Conservation (phyloP, 176 grass and related monocot species). For the Oryza glaberrima region DNA sequence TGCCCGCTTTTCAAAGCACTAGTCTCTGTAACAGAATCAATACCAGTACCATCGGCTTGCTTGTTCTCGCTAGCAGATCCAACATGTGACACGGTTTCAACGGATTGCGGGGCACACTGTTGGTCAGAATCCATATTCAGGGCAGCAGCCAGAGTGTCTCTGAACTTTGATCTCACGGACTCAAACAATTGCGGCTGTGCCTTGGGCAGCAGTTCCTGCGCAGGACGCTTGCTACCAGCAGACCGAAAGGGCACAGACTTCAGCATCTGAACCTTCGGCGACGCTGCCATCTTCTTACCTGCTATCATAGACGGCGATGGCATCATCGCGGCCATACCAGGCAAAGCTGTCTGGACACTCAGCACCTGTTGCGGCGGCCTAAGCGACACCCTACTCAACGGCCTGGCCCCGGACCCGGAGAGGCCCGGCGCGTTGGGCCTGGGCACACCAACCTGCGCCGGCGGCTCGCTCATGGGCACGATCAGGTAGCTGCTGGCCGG, state of each 20-base stretch:
- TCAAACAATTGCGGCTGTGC: slow-evolving; percentile 32
- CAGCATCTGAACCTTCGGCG: slow-evolving; percentile 43
- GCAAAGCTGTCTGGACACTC: slow-evolving; percentile 22
- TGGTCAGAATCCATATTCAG: slow-evolving; percentile 55
- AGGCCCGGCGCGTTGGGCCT: background rate
- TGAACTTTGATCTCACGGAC: slow-evolving; percentile 62
- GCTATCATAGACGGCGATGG: background rate
- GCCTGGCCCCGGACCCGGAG: slow-evolving; percentile 5
- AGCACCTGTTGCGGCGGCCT: slow-evolving; percentile 25
- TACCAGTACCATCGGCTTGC: background rate
- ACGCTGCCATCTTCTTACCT: slow-evolving; percentile 37
- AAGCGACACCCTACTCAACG: slow-evolving; percentile 20
- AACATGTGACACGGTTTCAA: slow-evolving; percentile 32
- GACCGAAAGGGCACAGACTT: background rate
- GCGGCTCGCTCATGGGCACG: slow-evolving; percentile 39
- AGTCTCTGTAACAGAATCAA: background rate
- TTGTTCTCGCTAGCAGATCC: background rate
- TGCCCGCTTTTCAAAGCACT: slow-evolving; percentile 24
- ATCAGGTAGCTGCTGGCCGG: slow-evolving; percentile 32
- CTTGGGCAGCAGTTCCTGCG: slow-evolving; percentile 37
- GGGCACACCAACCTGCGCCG: slow-evolving; percentile 27
- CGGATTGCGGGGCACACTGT: slow-evolving; percentile 9
- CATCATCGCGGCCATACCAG: background rate
- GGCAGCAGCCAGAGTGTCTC: slow-evolving; percentile 55
- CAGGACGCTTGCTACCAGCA: slow-evolving; percentile 40